A percentile compares a stretch with the other conserved stretches of the same genome.
phyloP scores from a whole-genome alignment of 352 stramenopile genomes.

The Elongisporangium senticosum region DNA sequence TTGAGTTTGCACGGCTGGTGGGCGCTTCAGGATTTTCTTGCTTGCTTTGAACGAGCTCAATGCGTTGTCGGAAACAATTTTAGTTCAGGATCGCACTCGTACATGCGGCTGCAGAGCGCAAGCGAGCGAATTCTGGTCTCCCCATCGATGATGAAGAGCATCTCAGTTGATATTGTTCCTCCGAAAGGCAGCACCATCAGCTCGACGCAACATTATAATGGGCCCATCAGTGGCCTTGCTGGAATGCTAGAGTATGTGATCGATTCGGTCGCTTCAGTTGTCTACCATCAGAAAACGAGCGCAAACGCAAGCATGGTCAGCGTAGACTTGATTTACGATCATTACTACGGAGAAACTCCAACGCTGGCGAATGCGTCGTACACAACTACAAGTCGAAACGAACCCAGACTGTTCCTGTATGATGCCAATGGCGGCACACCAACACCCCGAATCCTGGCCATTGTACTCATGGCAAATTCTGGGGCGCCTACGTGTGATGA shows the following conservation, averaged over 20 bases:
- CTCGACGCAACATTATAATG: background rate
- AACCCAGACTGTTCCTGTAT: background rate
- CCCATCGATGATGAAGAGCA: background rate
- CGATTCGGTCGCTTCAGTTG: background rate
- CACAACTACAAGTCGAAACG: background rate
- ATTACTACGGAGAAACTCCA: background rate
- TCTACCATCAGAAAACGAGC: background rate
- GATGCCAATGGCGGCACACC: background rate
- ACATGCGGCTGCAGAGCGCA: conserved; percentile 7
- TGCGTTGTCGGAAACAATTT: conserved; percentile 1
- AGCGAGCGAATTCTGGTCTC: background rate
- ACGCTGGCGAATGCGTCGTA: background rate
- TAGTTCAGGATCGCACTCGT: background rate
- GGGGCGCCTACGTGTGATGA: background rate
- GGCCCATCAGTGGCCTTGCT: background rate
- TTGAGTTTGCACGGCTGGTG: background rate
- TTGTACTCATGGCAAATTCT: background rate
- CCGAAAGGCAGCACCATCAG: background rate
- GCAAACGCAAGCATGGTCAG: background rate
- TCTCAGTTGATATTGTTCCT: background rate
- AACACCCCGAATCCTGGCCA: background rate
- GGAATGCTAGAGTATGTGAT: background rate
- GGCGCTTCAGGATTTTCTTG: conserved; percentile 6
- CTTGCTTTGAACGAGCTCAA: conserved; percentile 8
- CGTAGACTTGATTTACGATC: background rate